Base-by-base conservation (phyloP, 306 rosid genomes). In the Macrotyloma uniflorum region DNA sequence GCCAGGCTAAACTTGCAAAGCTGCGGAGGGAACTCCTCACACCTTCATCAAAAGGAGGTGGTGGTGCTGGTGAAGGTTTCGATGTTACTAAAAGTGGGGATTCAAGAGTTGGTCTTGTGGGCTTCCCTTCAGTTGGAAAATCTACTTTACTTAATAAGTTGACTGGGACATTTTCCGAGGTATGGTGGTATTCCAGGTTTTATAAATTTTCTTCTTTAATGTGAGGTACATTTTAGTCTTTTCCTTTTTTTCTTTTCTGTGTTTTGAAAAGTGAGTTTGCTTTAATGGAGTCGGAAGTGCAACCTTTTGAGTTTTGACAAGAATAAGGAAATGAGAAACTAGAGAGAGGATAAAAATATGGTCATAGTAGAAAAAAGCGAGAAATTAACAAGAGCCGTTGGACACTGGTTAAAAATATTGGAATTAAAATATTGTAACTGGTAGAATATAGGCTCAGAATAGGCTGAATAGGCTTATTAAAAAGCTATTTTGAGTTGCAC, bases 91-190 rank as follows among this genome's bases (percentile, higher is more conserved):
- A 95, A 88, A 95, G 99, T 69, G 99, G 99, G 45, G 99, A 95
- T 89, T 94, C 98, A 83, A 93, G 99, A 77, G 99, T 95, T 84
- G 98, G 99, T 79, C 90, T 95, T 12, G 99, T 95, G 85, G 99
- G 99, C 54, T 95, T 95, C 74, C 99, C 98, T 75, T 95, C 99
- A 10, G 99, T 95, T 72, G 99, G 99, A 53, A 95, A 95, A 86
- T 95, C 99, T 67, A 95, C 99, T 20, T 82, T 95, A 28, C 85
- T 95, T 83, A 95, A 93, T 87, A 95, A 95, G 77, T 79, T 95
- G 85, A 95, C 99, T 0, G 99, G 99, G 86, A 95, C 99, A 20
- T 95, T 93, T 89, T 95, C 99, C 19, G 99, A 95, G 99, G 98
- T 93, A 91, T 35, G 70, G 77, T 43, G 50, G 47, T 75, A 74